phyloP scores from a whole-genome alignment of 2,329 filamentous ascomycete species.

The Alternaria triticimaculans region DNA sequence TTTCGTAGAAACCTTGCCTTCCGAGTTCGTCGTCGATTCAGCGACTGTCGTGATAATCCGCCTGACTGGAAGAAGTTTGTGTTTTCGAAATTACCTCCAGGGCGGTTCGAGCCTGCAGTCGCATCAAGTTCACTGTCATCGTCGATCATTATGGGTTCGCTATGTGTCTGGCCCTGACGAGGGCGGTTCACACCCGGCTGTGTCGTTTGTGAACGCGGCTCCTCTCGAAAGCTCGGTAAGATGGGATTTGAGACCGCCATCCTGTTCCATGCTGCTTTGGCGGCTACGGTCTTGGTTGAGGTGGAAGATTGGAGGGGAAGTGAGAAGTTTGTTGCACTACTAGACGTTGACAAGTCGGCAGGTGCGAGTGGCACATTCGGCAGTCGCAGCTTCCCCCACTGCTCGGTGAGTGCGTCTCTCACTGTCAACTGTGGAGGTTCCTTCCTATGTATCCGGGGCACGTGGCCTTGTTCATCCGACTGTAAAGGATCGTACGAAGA shows the following conservation, averaged over 20 bases:
- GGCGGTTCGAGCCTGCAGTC: background rate
- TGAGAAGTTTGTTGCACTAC: background rate
- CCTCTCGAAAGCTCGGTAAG: background rate
- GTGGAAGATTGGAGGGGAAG: background rate
- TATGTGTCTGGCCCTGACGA: background rate
- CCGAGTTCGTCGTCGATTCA: background rate
- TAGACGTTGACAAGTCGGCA: background rate
- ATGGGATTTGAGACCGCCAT: background rate
- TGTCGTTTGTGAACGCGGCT: background rate
- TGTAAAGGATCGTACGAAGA: background rate
- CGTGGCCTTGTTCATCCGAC: background rate
- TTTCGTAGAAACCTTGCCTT: background rate
- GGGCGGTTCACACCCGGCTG: background rate
- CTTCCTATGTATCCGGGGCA: background rate
- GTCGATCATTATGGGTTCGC: background rate
- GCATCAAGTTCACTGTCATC: background rate
- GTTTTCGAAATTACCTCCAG: background rate
- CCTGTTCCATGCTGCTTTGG: background rate
- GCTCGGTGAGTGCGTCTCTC: slow-evolving; percentile 2
- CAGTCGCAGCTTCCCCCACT: slow-evolving; percentile 1
- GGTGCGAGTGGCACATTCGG: background rate
- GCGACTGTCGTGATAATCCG: background rate
- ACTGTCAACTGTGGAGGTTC: background rate
- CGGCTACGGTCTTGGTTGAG: background rate
- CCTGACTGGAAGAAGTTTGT: slow-evolving; percentile 5